Base-by-base conservation (phyloP, 805 yeast genomes). In the Lachancea nothofagi region DNA sequence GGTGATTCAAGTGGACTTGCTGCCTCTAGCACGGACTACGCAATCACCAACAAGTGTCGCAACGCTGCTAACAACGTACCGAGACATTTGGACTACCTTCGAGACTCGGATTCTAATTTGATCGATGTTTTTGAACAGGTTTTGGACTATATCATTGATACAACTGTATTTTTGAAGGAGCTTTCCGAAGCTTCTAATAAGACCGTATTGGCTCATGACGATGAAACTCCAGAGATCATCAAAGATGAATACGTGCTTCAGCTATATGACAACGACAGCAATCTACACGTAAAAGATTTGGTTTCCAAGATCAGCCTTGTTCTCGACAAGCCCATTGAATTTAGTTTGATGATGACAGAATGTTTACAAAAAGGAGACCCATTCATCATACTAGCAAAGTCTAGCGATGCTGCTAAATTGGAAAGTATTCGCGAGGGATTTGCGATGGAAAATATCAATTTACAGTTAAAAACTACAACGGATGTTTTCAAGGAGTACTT, bases 61-160 rank as follows among this genome's bases (percentile, higher is more conserved):
- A 35, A 23, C 37, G 30, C 19, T 17, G 22, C 39, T 41, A 33
- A 20, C 25, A 14, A 24, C 31, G 2, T 24, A 10, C 17, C 20
- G 6, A 9, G n/a, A 2, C 17, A 29, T 15, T 35, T 26, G 21
- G 24, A 23, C 18, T 38, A 31, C 31, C 26, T 6, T 3, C 14
- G 12, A 6, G 20, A 31, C 19, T 13, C 42, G 29, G 40, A 51
- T 23, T 35, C 45, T 18, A 38, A 39, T 23, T 33, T 41, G n/a
- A 29, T 42, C 6, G 5, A 26, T 1, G 40, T 54, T 3, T 44
- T 57, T 19, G 44, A 47, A 30, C 48, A 43, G 3, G 33, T 58
- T 18, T 32, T 57, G 9, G 62, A 59, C 38, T 55, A 46, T 35
- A 45, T 59, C 34, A 49, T 57, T 21, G 57, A 54, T 33, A 43